A percentile compares a stretch with the other conserved stretches of the same genome.
Conservation (phyloP, 176 grass and related monocot species). For the Cymbopogon citratus region DNA sequence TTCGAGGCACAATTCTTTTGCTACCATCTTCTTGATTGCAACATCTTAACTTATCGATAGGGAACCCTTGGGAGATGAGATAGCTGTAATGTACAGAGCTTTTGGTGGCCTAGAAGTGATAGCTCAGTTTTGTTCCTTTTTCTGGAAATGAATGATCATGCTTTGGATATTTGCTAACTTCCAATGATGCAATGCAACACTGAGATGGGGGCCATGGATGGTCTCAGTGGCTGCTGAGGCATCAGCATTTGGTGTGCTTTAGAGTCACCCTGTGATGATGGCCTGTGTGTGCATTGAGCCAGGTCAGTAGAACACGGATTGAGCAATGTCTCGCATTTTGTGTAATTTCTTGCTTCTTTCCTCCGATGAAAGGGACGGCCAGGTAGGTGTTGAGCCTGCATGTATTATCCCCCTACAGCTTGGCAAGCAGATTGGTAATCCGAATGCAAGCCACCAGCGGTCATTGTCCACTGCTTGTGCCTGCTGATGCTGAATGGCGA, state of each 20-base stretch:
- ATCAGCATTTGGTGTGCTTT: constrained; percentile 40
- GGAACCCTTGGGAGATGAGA: constrained; percentile 18
- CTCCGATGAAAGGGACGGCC: constrained; percentile 26
- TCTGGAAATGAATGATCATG: constrained; percentile 38
- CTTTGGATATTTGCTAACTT: constrained; percentile 23
- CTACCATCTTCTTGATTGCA: constrained; percentile 25
- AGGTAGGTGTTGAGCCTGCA: not conserved
- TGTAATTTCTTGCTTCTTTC: constrained; percentile 35
- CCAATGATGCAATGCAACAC: constrained; percentile 43
- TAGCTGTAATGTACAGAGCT: constrained; percentile 28
- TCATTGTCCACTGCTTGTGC: not conserved
- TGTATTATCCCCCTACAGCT: not conserved
- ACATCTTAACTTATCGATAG: constrained; percentile 14
- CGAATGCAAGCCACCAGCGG: constrained; percentile 3
- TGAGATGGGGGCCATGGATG: constrained; percentile 29
- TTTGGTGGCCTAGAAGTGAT: constrained; percentile 6
- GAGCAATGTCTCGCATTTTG: not conserved
- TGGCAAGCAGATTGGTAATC: not conserved
- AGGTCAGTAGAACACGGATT: not conserved
- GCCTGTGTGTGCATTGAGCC: constrained; percentile 22
- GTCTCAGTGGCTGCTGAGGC: constrained; percentile 45
- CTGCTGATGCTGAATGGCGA: constrained; percentile 6
- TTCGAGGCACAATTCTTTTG: constrained; percentile 29
- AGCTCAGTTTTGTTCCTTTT: constrained; percentile 32
- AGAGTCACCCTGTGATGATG: constrained; percentile 41